These are phyloP conservation scores for Ascochyta fabae DNA, from an alignment of 2,329 filamentous ascomycete genomes.

Conservation along the genomic window DNA sequence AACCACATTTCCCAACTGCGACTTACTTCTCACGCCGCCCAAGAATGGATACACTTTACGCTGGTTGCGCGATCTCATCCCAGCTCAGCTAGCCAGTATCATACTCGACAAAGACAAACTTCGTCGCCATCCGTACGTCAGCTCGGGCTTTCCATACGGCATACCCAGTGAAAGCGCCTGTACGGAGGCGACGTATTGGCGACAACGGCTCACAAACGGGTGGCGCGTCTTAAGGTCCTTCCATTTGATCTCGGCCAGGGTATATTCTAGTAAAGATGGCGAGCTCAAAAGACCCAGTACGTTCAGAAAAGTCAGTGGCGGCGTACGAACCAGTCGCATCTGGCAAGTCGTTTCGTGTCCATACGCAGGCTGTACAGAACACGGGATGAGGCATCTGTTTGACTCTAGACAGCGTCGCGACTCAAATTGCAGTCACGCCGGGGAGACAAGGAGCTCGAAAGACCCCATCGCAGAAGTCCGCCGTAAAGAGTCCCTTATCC, in stretches of 20 bases:
- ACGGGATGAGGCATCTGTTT: constrained; percentile 22
- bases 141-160: constrained; percentile 26
- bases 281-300: constrained; percentile 11
- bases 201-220: constrained; percentile 20
- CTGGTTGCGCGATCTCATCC: constrained; percentile 23
- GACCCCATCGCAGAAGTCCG: constrained; percentile 4
- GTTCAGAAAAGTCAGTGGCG: constrained; percentile 21
- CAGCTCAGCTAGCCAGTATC: constrained; percentile 22
- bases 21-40: constrained; percentile 12
- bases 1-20: constrained; percentile 18
- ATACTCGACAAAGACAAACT: constrained; percentile 29
- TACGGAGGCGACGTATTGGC: constrained; percentile 18
- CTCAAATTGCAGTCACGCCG: constrained; percentile 1
- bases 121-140: constrained; percentile 20
- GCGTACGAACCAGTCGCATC: constrained; percentile 18
- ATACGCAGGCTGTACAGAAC: constrained; percentile 24
- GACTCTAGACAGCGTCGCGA: constrained; percentile 5
- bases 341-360: constrained; percentile 26
- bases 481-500: constrained; percentile 14
- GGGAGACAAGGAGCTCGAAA: not conserved
- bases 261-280: constrained; percentile 10
- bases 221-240: constrained; percentile 23
- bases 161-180: constrained; percentile 23
- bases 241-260: constrained; percentile 19
- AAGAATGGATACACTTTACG: constrained; percentile 9